Base-by-base conservation (phyloP, 2,329 filamentous ascomycete species). In the Pseudogymnoascus sp. region DNA sequence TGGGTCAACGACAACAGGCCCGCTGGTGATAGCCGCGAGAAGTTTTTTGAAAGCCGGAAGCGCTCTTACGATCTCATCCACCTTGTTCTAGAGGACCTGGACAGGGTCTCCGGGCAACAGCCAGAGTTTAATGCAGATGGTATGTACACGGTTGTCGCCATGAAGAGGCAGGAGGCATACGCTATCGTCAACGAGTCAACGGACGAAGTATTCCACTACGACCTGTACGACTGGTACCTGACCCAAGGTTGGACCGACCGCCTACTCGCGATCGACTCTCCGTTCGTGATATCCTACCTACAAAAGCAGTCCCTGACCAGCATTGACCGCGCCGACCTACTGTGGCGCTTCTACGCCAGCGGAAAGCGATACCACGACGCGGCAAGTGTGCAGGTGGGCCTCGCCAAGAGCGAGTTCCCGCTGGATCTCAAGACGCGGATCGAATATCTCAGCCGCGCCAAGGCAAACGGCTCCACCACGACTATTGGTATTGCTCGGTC, bases 221-320 rank as follows among this genome's bases (percentile, higher is more conserved):
- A 91, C 70, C 81, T 99, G n/a, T 99, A 97, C 73, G 92, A 97
- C 71, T 99, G 94, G 93, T 99, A 99, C 75, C 86, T 97, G 68
- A 77, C 83, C 62, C 87, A 92, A 73, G 88, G 89, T 16, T 92
- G 90, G 86, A 89, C 85, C 8, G 91, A 97, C 66, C 88, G 92
- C 12, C 83, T 99, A 28, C 83, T 99, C 35, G 86, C 88, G 37
- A 91, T 94, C 61, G 84, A 92, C 63, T 96, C 92, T 4, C 84
- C 88, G 0, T 92, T 92, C 70, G 91, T 97, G 25, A 83, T 95
- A 44, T 89, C 87, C 1, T 99, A 96, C 73, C 83, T 99, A 2
- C 82, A 90, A 70, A 86, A 89, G 62, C 87, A 91, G 64, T 90
- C 91, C 0, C 78, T 79, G 4, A 85, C 86, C 5, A 86, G 92